These are phyloP conservation scores for Mayamaea pseudoterrestris DNA, from an alignment of 108 stramenopile species.

Conservation along the genomic window DNA sequence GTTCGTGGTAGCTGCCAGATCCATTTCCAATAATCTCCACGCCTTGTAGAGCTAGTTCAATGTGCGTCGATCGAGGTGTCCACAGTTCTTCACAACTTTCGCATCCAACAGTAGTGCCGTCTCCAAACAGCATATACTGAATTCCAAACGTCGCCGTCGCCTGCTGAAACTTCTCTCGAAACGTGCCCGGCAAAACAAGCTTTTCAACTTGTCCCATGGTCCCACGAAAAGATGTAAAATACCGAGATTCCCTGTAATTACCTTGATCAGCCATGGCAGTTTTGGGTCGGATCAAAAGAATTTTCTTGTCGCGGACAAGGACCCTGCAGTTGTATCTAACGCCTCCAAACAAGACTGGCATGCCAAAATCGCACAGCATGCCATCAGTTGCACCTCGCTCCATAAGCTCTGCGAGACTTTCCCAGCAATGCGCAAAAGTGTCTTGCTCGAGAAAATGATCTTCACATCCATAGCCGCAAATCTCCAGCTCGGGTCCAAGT, in stretches of 20 bases:
- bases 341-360: slow-evolving; percentile 76
- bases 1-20: slow-evolving; percentile 91
- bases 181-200: slow-evolving; percentile 23
- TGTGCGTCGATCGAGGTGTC: slow-evolving; percentile 86
- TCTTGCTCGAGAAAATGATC: slow-evolving; percentile 96
- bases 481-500: slow-evolving; percentile 93
- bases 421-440: slow-evolving; percentile 93
- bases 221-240: slow-evolving; percentile 81
- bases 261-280: slow-evolving; percentile 86
- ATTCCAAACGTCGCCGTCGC: slow-evolving; percentile 57
- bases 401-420: slow-evolving; percentile 62
- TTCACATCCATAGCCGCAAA: slow-evolving; percentile 96
- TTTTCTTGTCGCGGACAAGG: slow-evolving; percentile 54
- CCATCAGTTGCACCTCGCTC: slow-evolving; percentile 61
- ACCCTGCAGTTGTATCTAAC: slow-evolving; percentile 95
- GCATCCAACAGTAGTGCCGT: slow-evolving; percentile 70
- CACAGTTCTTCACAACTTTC: slow-evolving; percentile 99
- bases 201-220: neutral
- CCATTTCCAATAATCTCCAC: slow-evolving; percentile 97
- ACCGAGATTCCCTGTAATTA: slow-evolving; percentile 93
- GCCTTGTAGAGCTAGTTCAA: slow-evolving; percentile 75
- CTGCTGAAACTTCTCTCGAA: slow-evolving; percentile 42
- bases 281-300: slow-evolving; percentile 87
- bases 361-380: slow-evolving; percentile 93
- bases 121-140: slow-evolving; percentile 38